Percentiles rank a stretch among this genome's conserved stretches.
phyloP scores from a whole-genome alignment of 495 filamentous ascomycete genomes.

The Elasticomyces elasticus region DNA sequence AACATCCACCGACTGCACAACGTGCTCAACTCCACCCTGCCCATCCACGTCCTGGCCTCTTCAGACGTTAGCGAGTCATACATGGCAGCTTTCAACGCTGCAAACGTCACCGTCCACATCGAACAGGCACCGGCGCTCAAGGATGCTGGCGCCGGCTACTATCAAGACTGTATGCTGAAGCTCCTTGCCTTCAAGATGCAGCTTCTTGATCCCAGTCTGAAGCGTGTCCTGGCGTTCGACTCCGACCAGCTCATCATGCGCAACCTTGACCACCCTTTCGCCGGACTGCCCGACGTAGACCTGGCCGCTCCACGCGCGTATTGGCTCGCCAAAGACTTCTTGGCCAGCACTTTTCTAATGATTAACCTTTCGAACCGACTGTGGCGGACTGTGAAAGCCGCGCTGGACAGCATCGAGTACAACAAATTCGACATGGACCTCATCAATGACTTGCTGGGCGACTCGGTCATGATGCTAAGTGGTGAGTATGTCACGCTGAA shows the following conservation, averaged over 20 bases:
- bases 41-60: constrained; percentile 25
- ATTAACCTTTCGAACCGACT: constrained; percentile 25
- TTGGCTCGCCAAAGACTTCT: constrained; percentile 25
- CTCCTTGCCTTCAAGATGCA: constrained; percentile 28
- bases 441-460: constrained; percentile 28
- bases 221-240: constrained; percentile 28
- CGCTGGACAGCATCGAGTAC: constrained; percentile 17
- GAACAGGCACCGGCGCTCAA: constrained; percentile 19
- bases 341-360: constrained; percentile 30
- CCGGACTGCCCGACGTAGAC: constrained; percentile 27
- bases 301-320: constrained; percentile 32
- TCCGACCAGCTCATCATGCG: constrained; percentile 32
- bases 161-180: constrained; percentile 29
- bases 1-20: constrained; percentile 30
- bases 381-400: constrained; percentile 26
- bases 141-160: constrained; percentile 17
- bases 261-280: constrained; percentile 30
- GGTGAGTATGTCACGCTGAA: constrained; percentile 34
- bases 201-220: constrained; percentile 21
- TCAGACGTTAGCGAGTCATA: constrained; percentile 5
- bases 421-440: constrained; percentile 35
- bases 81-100: neutral
- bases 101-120: constrained; percentile 15
- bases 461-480: constrained; percentile 31
- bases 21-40: constrained; percentile 21